Percentiles rank a stretch among this genome's conserved stretches.
Evolutionary conservation across 192 early-diverging fungal species (phyloP).

Genomic region (Entomortierella beljakovae): DNA sequence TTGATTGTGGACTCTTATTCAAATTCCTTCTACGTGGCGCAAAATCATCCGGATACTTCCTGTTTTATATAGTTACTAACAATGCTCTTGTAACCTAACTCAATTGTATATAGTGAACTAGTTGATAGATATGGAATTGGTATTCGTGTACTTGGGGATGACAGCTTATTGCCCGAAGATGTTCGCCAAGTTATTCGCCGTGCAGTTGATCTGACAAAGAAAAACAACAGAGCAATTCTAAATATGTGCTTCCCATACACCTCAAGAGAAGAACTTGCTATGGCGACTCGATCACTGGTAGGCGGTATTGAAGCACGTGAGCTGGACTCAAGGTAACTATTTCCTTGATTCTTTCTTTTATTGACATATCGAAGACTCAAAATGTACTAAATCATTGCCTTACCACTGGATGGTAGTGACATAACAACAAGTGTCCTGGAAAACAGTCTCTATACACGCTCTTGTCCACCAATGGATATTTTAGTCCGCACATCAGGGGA

Average conservation of each 20-base stretch:
- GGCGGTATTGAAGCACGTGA: conserved; percentile 69
- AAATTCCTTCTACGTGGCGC: no score
- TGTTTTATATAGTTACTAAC: not conserved
- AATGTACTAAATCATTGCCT: not conserved
- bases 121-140: conserved; percentile 77
- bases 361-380: not conserved
- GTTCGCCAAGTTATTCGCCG: conserved; percentile 69
- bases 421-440: conserved; percentile 70
- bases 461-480: conserved; percentile 83
- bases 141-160: conserved; percentile 86
- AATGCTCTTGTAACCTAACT: no score
- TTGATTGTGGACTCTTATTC: no score
- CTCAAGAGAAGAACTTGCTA: conserved; percentile 89
- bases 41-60: not conserved
- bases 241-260: conserved; percentile 96
- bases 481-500: conserved; percentile 97
- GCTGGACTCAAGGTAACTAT: conserved; percentile 31
- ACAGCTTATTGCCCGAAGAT: conserved; percentile 72
- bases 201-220: conserved; percentile 73
- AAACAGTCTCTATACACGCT: conserved; percentile 71
- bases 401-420: conserved; percentile 58
- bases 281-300: conserved; percentile 68
- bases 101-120: conserved; percentile 77
- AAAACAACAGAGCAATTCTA: conserved; percentile 78
- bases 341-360: not conserved